A percentile compares a stretch with the other conserved stretches of the same genome.
Conservation (phyloP, 805 yeast genomes). For the Aciculoconidium aculeatum region DNA sequence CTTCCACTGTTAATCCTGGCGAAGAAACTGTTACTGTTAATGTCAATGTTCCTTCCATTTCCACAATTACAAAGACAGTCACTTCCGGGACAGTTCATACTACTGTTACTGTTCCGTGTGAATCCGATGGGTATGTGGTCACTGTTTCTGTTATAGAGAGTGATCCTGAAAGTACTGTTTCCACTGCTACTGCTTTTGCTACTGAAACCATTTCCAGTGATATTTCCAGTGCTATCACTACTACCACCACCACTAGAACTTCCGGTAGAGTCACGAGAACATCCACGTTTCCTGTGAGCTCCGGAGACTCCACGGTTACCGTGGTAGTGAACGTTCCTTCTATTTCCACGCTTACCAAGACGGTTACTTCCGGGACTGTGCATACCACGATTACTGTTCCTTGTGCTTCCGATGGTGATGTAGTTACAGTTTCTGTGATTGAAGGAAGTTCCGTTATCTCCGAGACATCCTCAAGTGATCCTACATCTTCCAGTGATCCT, state of each 20-base stretch:
- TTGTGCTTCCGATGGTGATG: slow-evolving; percentile 4
- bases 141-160: no score
- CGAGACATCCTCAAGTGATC: no score
- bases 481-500: no score
- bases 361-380: background rate
- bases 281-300: slow-evolving; percentile 4
- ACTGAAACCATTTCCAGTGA: no score
- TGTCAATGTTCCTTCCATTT: slow-evolving; percentile 1
- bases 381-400: slow-evolving; percentile 1
- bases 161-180: no score
- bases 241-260: slow-evolving; percentile 1
- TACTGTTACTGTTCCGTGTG: slow-evolving; percentile 3
- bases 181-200: no score
- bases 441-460: no score
- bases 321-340: slow-evolving; percentile 6
- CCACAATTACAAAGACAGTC: background rate
- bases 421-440: no score
- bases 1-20: background rate
- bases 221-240: no score
- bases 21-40: slow-evolving; percentile 1
- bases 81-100: background rate
- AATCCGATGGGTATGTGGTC: slow-evolving; percentile 4
- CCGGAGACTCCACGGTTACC: slow-evolving; percentile 4
- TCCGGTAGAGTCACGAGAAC: slow-evolving; percentile 3
- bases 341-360: background rate